phyloP scores from a whole-genome alignment of 2,329 filamentous ascomycete genomes.

The Aplosporella prunicola region DNA sequence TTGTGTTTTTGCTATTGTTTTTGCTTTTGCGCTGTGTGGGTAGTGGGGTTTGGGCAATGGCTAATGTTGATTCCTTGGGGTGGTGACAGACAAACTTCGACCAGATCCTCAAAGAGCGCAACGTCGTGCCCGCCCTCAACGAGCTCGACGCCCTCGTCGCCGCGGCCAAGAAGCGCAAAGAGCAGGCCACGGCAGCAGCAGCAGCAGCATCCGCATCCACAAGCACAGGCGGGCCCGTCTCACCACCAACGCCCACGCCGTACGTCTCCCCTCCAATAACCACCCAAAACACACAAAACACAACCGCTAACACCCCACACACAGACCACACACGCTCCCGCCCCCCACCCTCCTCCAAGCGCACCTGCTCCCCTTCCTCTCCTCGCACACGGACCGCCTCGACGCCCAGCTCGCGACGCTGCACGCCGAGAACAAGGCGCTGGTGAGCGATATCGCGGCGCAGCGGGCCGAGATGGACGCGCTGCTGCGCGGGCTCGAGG shows the following conservation, averaged over 20 bases:
- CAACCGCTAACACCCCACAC: slow-evolving; percentile 48
- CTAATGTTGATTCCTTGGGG: not conserved
- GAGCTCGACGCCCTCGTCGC: slow-evolving; percentile 51
- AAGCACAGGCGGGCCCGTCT: slow-evolving; percentile 24
- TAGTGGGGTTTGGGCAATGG: not conserved
- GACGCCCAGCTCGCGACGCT: slow-evolving; percentile 40
- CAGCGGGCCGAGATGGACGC: slow-evolving; percentile 50
- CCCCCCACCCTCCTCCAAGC: slow-evolving; percentile 48
- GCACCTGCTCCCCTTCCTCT: slow-evolving; percentile 49
- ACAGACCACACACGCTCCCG: slow-evolving; percentile 49
- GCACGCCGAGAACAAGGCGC: slow-evolving; percentile 43
- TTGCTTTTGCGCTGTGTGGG: not conserved
- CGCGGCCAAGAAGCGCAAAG: slow-evolving; percentile 47
- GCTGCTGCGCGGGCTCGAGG: slow-evolving; percentile 46
- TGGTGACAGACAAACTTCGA: slow-evolving; percentile 46
- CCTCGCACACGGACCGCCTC: slow-evolving; percentile 41
- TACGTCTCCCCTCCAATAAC: not conserved
- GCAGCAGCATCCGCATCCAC: too few relatives aligned
- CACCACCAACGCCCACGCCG: slow-evolving; percentile 19
- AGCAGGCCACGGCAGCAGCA: slow-evolving; percentile 30
- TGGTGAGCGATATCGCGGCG: slow-evolving; percentile 41
- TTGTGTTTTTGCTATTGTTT: not conserved
- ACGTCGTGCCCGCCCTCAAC: slow-evolving; percentile 50
- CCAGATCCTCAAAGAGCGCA: slow-evolving; percentile 46
- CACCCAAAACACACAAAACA: slow-evolving; percentile 31